Base-by-base conservation (phyloP, 2,329 filamentous ascomycete genomes). In the Monascus ruber region DNA sequence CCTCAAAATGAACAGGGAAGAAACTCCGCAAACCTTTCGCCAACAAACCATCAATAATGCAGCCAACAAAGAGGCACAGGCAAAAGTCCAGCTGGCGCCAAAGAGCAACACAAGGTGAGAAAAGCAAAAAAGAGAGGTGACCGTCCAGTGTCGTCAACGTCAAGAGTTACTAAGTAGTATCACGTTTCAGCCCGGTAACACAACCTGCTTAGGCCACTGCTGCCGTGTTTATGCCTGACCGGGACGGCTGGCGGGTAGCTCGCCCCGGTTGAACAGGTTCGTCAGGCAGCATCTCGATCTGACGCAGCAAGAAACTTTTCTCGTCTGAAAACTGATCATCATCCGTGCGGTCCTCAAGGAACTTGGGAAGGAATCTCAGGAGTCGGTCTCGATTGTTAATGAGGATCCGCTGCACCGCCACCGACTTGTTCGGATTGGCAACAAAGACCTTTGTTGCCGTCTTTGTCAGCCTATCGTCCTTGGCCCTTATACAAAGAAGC, bases 311-410 rank as follows among this genome's bases (percentile, higher is more conserved):
- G 59, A 96, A 98, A 52, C 91, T 89, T 58, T 94, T 85, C 71
- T 98, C 91, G 57, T 98, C 91, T 49, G 88, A 91, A 60, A 98
- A 98, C 63, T 98, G 91, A 63, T 96, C 91, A 57, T 98, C 91
- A 50, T 98, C 91, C 27, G 85, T 95, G 40, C 91, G 77, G 55
- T 96, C 91, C 56, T 94, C 88, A 28, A 98, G 72, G 57, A 98
- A 98, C 46, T 83, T 83, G 5, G 86, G 85, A 38, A 98, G 66
- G 62, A 98, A 98, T 45, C 78, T 81, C 37, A 98, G 70, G 11
- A 98, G 73, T 53, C 89, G 85, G 47, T 95, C 88, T 42, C 88
- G 79, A 60, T 98, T 98, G 76, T 94, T 95, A 50, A 96, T 81
- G 47, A 98, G 69, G 55, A 98, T 94, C 59, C 89, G 85, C 60